Base-by-base conservation (phyloP, 345 rosid species). In the Salix udensis region DNA sequence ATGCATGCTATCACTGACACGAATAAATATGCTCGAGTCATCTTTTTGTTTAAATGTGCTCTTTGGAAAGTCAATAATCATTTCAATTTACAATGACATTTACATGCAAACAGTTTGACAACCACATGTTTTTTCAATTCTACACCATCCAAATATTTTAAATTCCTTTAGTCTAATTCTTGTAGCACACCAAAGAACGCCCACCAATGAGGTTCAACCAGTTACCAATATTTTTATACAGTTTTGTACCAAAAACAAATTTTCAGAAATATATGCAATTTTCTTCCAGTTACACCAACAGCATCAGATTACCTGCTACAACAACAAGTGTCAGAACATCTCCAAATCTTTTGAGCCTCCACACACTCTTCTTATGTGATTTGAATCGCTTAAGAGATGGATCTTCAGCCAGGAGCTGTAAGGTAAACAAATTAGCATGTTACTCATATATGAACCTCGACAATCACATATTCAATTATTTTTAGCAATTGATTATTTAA, bases 321-420 rank as follows among this genome's bases (percentile, higher is more conserved):
- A 91, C 92, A 23, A 87, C 90, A 74, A 89, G n/a, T 0, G 95
- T 96, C 68, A 96, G 97, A 77, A 90, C 88, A 88, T 94, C 97
- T 67, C 95, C 95, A 21, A 94, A 30, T 74, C 86, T 90, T 74
- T 91, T 94, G 82, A 92, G 40, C 12, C 21, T 65, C 73, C 77
- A 71, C 15, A 90, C 97, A 18, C 89, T 46, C 87, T 84, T 89
- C 85, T 88, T 91, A 72, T 89, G 83, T 13, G 99, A 94, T 80
- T 94, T 92, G 89, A 88, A 96, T 72, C 88, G 85, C 52, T 85
- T 87, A 69, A 96, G 87, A 65, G 88, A 84, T 3, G 91, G 91
- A 79, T 96, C 92, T 28, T 86, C 88, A 5, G 94, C 97, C 86
- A 96, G 85, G 34, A 96, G 97, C 99, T 96, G 85, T 85, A 80